Base-by-base conservation (phyloP, 768 basidiomycete genomes). In the Lepiota brunneoincarnata region DNA sequence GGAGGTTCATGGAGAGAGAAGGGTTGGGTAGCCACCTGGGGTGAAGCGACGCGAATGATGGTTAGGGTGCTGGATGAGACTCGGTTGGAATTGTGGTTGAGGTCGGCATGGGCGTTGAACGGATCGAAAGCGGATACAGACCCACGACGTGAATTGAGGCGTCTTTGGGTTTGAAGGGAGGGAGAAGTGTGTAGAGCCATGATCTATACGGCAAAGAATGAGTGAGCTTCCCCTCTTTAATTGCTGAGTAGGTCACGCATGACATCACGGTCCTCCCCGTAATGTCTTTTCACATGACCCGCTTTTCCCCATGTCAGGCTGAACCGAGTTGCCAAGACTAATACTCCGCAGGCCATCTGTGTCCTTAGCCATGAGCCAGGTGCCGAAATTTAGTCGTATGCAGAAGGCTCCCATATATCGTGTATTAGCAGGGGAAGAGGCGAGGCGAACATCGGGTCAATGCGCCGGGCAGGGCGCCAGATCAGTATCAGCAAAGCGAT, bases 121-220 rank as follows among this genome's bases (percentile, higher is more conserved):
- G 90, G 89, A 65, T 92, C 90, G 2, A 77, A 68, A 0, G 90
- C 90, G 24, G 81, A 74, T 12, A 77, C 68, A 0, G 90, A 91
- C 15, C 89, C 89, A 44, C 89, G 78, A 15, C 90, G 78, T 6
- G 76, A 63, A 21, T 79, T 73, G 36, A 89, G 73, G 28, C 67
- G 66, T 42, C 62, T 64, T 34, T 57, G 64, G 14, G 58, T 47
- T 38, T 12, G 26, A 9, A 31, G 35, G 26, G 36, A 21, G 18
- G 34, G 51, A 12, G 51, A 20, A 20, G 50, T 34, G 18, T 17
- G 43, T 4, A 37, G 20, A 37, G 51, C 34, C 50, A 51, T 51
- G 50, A n/a, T 15, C 38, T 0, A 15, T 5, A 15, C 31, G 31
- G 3, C 31, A 31, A 9, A n/a, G n/a, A 10, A 31, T 31, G 4